phyloP scores from a whole-genome alignment of 805 yeast species.

The Grigorovia jiainica region DNA sequence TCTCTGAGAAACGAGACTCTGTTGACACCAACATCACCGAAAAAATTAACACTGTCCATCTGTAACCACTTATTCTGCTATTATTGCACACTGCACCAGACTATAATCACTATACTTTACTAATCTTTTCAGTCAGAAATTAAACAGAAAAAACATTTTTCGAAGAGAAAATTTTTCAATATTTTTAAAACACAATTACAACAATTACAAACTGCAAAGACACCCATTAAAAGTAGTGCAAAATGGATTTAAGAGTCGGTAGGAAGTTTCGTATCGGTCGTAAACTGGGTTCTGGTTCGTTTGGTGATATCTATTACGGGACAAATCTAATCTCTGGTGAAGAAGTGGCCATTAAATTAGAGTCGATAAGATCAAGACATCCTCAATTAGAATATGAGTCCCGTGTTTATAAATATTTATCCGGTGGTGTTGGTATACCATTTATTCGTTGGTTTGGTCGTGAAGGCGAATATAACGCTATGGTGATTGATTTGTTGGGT shows the following conservation, averaged over 20 bases:
- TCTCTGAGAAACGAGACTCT: conserved; percentile 49
- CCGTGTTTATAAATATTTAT: conserved; percentile 82
- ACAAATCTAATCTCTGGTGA: conserved; percentile 93
- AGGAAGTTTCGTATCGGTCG: conserved; percentile 90
- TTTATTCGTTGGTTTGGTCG: conserved; percentile 96
- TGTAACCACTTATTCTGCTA: too few species aligned
- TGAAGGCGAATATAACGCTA: conserved; percentile 91
- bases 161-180: neutral
- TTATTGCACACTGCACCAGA: too few species aligned
- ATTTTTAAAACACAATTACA: neutral
- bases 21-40: conserved; percentile 42
- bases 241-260: conserved; percentile 77
- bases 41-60: conserved; percentile 14
- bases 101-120: too few species aligned
- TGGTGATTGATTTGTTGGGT: conserved; percentile 93
- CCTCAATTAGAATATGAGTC: conserved; percentile 97
- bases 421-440: conserved; percentile 97
- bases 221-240: neutral
- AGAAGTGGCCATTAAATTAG: conserved; percentile 94
- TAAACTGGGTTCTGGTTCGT: conserved; percentile 93
- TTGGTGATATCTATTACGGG: conserved; percentile 91
- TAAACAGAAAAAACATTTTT: too few species aligned
- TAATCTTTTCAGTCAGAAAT: too few species aligned
- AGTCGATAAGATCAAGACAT: conserved; percentile 81
- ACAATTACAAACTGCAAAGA: neutral